Base-by-base conservation (phyloP, 768 basidiomycete genomes). In the Phlebiopsis gigantea region DNA sequence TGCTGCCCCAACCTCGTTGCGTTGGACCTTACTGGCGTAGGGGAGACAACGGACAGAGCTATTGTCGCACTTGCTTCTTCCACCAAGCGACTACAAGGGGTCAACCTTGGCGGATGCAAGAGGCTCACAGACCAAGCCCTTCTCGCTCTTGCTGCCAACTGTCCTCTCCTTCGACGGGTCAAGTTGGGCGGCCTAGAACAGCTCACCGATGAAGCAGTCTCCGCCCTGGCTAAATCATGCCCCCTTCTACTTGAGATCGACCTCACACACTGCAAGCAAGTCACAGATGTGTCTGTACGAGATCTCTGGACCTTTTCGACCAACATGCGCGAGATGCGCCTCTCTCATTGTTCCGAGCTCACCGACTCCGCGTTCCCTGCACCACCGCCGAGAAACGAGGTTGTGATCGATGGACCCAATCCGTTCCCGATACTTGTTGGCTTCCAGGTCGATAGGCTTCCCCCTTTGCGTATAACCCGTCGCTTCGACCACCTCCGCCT, bases 221-320 rank as follows among this genome's bases (percentile, higher is more conserved):
- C 85, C 30, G 79, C 84, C 29, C 78, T 99, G 50, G 88, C 89
- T 30, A 80, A 79, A 59, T 79, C 78, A 4, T 96, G 93, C 67
- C 88, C 91, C 0, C 78, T 93, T 50, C 81, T 99, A 24, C 81
- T 99, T 56, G 97, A 99, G 71, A 84, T 98, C 62, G 97, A 99
- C 72, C 84, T 99, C 65, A 87, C 91, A 65, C 79, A 84, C 60
- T 94, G 94, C 74, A 79, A 80, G 57, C 76, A 76, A 54, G 79
- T 98, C 66, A 88, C 92, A 17, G 87, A 97, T 66, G 68, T 77
- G 14, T 79, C 90, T 28, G 76, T 94, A 56, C 86, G 92, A 53
- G 86, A 92, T 61, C 80, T 98, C 29, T 95, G 95, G 90, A 75
- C 80, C 10, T 73, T 89, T 64, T 87, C 87, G 1, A 74, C 75